A percentile compares a stretch with the other conserved stretches of the same genome.
Evolutionary conservation across 139 green algal genomes (phyloP).

Genomic region (Chlamydomonas incerta): DNA sequence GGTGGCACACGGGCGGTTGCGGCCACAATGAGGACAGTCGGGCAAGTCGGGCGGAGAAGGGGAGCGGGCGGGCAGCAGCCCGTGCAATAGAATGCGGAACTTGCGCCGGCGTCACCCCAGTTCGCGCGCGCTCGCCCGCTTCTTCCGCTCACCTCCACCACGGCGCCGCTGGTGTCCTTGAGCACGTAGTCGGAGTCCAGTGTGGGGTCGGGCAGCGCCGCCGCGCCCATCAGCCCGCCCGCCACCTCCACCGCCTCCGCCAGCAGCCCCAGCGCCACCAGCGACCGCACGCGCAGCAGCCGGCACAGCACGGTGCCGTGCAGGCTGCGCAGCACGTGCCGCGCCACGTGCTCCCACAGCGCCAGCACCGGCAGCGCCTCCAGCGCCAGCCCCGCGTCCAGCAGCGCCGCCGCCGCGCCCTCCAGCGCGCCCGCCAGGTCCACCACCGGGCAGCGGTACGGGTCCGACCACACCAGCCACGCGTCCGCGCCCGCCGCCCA

Average conservation of each 20-base stretch:
- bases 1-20: too few relatives aligned
- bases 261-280: conserved; percentile 59
- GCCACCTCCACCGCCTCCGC: conserved; percentile 53
- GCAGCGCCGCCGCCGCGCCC: conserved; percentile 39
- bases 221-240: conserved; percentile 47
- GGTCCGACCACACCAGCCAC: conserved; percentile 46
- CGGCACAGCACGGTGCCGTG: conserved; percentile 45
- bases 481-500: conserved; percentile 48
- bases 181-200: conserved; percentile 55
- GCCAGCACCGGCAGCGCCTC: conserved; percentile 61
- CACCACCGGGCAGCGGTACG: conserved; percentile 62
- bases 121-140: too few relatives aligned
- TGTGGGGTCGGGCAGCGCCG: conserved; percentile 48
- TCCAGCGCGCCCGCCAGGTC: conserved; percentile 65
- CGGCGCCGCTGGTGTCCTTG: conserved; percentile 29
- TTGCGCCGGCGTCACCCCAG: too few relatives aligned
- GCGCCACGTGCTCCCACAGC: conserved; percentile 67
- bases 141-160: conserved; percentile 36
- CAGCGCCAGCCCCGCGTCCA: conserved; percentile 53
- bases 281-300: conserved; percentile 49
- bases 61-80: too few relatives aligned
- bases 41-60: too few relatives aligned
- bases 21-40: too few relatives aligned
- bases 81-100: too few relatives aligned
- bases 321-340: conserved; percentile 49